These are phyloP conservation scores for Nicotiana obtusifolia DNA, from an alignment of 257 asterid species.

Conservation along the genomic window DNA sequence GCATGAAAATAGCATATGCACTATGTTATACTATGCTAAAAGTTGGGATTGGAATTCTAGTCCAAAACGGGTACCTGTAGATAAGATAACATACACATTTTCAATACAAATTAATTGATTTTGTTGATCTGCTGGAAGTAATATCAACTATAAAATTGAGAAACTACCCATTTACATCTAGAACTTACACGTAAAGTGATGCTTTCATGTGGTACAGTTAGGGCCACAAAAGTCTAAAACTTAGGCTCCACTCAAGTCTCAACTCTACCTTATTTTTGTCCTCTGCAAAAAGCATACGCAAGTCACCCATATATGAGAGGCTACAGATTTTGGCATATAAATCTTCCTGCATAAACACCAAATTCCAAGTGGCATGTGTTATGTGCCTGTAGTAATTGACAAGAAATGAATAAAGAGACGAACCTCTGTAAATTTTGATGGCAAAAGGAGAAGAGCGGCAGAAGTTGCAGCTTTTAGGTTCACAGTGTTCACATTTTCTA, in stretches of 20 bases:
- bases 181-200: neutral
- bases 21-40: neutral
- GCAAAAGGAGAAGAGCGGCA: conserved; percentile 87
- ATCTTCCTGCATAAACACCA: conserved; percentile 56
- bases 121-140: neutral
- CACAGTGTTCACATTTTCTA: conserved; percentile 51
- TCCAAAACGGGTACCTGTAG: neutral
- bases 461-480: conserved; percentile 73
- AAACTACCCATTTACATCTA: neutral
- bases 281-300: conserved; percentile 89
- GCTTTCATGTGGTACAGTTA: neutral
- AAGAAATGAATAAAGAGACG: conserved; percentile 17
- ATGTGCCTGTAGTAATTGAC: conserved; percentile 1
- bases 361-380: conserved; percentile 5
- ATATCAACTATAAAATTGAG: neutral
- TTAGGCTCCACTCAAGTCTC: conserved; percentile 17
- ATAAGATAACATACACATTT: neutral
- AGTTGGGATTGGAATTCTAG: neutral
- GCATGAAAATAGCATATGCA: neutral
- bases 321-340: conserved; percentile 76
- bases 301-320: conserved; percentile 86
- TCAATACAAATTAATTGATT: neutral
- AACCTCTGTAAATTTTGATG: conserved; percentile 78
- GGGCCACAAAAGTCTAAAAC: conserved; percentile 4
- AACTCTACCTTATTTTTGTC: conserved; percentile 75